Evolutionary conservation across 257 asterid genomes (phyloP), one percentile per base, ranked within the genome.

Genomic region (Oldenlandia corymbosa): DNA sequence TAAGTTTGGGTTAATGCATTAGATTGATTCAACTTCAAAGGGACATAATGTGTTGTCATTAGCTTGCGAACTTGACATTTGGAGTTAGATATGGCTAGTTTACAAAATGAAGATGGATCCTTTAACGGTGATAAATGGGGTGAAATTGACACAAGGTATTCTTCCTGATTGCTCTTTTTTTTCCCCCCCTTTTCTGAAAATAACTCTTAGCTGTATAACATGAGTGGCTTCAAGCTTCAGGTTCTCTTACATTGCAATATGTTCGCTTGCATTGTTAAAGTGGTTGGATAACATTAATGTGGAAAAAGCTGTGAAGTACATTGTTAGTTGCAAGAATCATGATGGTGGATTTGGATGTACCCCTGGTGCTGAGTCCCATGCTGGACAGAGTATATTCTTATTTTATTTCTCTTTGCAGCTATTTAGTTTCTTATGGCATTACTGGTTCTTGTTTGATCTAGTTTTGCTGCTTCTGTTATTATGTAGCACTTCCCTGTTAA

Each of bases 341-440:
- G 98, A 92, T 79, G 97, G 98, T 73, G 96, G 98, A 67, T 92
- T 92, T 71, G 98, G 98, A 66, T 87, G 93, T 80, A 83, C 88
- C 10, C 99, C 97, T 7, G 97, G 97, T 62, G 98, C 79, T 0
- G 96, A 92, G 80, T 92, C 97, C 70, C 99, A 92, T 82, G 88
- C 99, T 0, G 97, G 97, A 27, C 94, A 92, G 81, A 92, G 99
- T 92, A 88, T 30, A 87, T 73, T 48, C 59, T 51, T 54, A 7
- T 62, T 32, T 45, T 2, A 4, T 30, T 18, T 46, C 41, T 11
- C 41, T 46, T 20, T 13, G 21, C 11, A 61, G n/a, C n/a, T n/a
- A 62, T 21, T 31, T 21, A 30, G 24, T n/a, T n/a, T n/a, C n/a
- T n/a, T n/a, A n/a, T n/a, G n/a, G n/a, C n/a, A n/a, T n/a, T n/a